phyloP scores from a whole-genome alignment of 208 protist species.

The Crithidia acanthocephali region DNA sequence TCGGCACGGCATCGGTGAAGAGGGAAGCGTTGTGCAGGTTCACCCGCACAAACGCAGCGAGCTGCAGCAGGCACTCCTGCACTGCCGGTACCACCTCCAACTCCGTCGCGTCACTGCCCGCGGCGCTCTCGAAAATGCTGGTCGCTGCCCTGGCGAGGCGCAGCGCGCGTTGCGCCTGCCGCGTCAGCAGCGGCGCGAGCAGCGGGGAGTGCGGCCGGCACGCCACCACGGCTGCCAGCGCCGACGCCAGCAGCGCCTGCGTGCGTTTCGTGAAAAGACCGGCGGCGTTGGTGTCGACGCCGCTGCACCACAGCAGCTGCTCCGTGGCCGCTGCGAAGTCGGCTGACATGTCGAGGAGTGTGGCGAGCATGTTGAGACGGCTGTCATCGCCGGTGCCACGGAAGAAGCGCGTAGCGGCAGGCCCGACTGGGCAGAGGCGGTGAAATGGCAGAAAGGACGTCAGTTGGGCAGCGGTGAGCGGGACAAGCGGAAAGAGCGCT shows the following conservation, averaged over 20 bases:
- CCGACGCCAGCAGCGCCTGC: conserved; percentile 39
- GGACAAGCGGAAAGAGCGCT: neutral
- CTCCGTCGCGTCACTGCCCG: conserved; percentile 4
- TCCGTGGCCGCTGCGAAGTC: conserved; percentile 51
- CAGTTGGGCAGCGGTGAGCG: conserved; percentile 4
- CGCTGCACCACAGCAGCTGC: conserved; percentile 53
- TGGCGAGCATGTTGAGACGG: conserved; percentile 53
- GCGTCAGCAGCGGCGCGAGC: conserved; percentile 31
- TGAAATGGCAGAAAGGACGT: conserved; percentile 19
- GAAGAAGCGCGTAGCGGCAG: conserved; percentile 57
- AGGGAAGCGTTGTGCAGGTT: conserved; percentile 32
- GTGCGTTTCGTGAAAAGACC: conserved; percentile 36
- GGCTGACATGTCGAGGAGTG: conserved; percentile 50
- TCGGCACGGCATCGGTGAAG: conserved; percentile 16
- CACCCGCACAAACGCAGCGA: conserved; percentile 31
- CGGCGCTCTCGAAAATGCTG: conserved; percentile 17
- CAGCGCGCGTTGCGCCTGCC: conserved; percentile 27
- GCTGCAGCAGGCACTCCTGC: conserved; percentile 29
- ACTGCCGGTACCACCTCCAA: conserved; percentile 17
- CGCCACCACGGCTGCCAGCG: conserved; percentile 29
- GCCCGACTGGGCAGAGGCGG: conserved; percentile 40
- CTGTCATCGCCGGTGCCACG: conserved; percentile 39
- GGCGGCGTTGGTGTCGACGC: conserved; percentile 35
- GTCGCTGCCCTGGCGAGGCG: conserved; percentile 25
- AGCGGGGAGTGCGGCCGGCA: conserved; percentile 33